phyloP scores from a whole-genome alignment of 768 basidiomycete species.

The Rhizopogon rudus region DNA sequence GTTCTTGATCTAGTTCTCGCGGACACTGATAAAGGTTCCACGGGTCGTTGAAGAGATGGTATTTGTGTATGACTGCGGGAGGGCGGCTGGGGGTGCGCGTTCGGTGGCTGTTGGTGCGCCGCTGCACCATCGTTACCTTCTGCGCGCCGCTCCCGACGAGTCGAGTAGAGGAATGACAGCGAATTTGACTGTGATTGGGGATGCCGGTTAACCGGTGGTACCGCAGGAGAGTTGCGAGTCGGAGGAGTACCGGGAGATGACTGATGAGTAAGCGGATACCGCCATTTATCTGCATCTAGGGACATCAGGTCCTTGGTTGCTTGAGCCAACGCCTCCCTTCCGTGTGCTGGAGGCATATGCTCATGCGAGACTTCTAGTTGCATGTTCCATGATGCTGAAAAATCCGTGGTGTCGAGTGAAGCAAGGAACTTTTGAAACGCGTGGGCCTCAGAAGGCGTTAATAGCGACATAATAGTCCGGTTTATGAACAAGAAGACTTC shows the following conservation, averaged over 20 bases:
- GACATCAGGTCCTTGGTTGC: constrained; percentile 85
- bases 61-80: constrained; percentile 7
- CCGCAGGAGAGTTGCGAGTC: constrained; percentile 4
- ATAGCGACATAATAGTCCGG: constrained; percentile 45
- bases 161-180: constrained; percentile 12
- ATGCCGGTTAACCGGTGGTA: constrained; percentile 7
- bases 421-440: constrained; percentile 68
- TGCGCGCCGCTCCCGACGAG: constrained; percentile 13
- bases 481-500: background rate
- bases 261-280: constrained; percentile 17
- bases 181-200: constrained; percentile 15
- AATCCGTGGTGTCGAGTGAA: constrained; percentile 39
- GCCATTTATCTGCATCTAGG: constrained; percentile 46
- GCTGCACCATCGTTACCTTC: background rate
- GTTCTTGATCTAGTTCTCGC: constrained; percentile 8
- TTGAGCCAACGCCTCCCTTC: constrained; percentile 64
- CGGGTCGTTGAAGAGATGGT: constrained; percentile 14
- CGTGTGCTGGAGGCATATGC: constrained; percentile 46
- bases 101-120: background rate
- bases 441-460: constrained; percentile 62
- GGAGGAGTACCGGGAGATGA: background rate
- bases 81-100: background rate
- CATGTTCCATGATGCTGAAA: constrained; percentile 45
- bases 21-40: constrained; percentile 7
- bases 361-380: constrained; percentile 33